Base-by-base conservation (phyloP, 2,329 filamentous ascomycete genomes). In the Arthrobotrys iridis region DNA sequence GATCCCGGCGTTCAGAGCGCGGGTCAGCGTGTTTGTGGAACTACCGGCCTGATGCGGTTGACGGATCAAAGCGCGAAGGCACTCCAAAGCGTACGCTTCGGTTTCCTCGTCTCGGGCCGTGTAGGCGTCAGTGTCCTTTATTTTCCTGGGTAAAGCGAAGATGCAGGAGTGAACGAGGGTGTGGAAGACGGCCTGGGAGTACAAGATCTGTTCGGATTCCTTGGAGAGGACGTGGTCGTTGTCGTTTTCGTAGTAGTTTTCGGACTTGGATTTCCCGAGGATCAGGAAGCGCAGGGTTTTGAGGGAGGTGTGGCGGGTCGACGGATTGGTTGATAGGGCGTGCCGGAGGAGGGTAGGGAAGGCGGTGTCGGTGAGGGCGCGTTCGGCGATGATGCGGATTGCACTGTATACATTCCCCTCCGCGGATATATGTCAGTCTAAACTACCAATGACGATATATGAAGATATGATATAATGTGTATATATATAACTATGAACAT, bases 191-290 rank as follows among this genome's bases (percentile, higher is more conserved):
- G 26, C 15, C 28, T 46, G 57, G 30, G 57, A 68, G 15, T 65
- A 59, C 3, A 76, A 48, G 24, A 58, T 63, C 11, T 20, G 13
- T 48, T 64, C 64, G 26, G 57, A 58, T 64, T 76, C 72, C 40
- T 76, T 76, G 57, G 72, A 67, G 24, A 76, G 72, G 72, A 76
- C 15, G 58, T 76, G 65, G 58, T 76, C 72, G 58, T 68, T 70
- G 58, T 76, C 72, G 72, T 76, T 76, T 68, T 76, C 72, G 50
- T 68, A 76, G 65, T 68, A 76, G 58, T 70, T 64, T 63, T 76
- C 72, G n/a, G 72, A 50, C 43, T 76, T 76, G 5, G 58, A 60
- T 43, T 76, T 76, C 30, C 64, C 65, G 57, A 68, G 59, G 41
- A 76, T 67, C 2, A 76, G 58, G 64, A 76, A 76, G 64, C 72